These are phyloP conservation scores for Fusarium virguliforme DNA, from an alignment of 2,329 filamentous ascomycete genomes.

Conservation along the genomic window DNA sequence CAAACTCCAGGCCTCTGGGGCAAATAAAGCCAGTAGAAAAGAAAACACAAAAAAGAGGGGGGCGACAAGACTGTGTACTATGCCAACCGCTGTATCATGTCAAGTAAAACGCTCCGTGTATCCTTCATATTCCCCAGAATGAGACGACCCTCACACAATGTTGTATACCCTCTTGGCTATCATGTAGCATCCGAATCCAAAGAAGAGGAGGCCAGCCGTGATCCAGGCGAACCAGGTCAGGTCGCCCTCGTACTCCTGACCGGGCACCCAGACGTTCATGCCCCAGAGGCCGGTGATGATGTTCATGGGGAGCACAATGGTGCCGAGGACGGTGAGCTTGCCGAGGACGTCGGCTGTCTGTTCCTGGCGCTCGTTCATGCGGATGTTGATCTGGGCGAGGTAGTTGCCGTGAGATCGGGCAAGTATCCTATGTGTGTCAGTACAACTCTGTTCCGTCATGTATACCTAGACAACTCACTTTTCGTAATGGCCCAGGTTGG, in stretches of 20 bases:
- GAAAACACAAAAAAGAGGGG: conserved; percentile 15
- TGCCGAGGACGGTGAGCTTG: conserved; percentile 94
- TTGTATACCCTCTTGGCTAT: conserved; percentile 88
- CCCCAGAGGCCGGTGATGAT: conserved; percentile 99
- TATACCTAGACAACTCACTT: conserved; percentile 72
- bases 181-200: conserved; percentile 84
- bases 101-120: conserved; percentile 12
- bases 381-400: conserved; percentile 98
- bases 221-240: conserved; percentile 82
- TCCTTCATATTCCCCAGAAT: not conserved
- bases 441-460: not conserved
- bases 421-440: conserved; percentile 75
- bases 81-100: conserved; percentile 12
- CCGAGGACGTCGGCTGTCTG: conserved; percentile 95
- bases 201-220: conserved; percentile 82
- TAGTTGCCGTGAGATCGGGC: conserved; percentile 96
- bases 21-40: conserved; percentile 9
- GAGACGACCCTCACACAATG: conserved; percentile 71
- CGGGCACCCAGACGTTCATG: conserved; percentile 98
- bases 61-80: conserved; percentile 30
- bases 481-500: conserved; percentile 95
- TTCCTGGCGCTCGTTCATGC: conserved; percentile 98
- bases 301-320: conserved; percentile 98
- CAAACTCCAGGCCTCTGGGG: conserved; percentile 8
- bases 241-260: conserved; percentile 85